phyloP scores from a whole-genome alignment of 768 basidiomycete species.

The Glaciozyma martinii region DNA sequence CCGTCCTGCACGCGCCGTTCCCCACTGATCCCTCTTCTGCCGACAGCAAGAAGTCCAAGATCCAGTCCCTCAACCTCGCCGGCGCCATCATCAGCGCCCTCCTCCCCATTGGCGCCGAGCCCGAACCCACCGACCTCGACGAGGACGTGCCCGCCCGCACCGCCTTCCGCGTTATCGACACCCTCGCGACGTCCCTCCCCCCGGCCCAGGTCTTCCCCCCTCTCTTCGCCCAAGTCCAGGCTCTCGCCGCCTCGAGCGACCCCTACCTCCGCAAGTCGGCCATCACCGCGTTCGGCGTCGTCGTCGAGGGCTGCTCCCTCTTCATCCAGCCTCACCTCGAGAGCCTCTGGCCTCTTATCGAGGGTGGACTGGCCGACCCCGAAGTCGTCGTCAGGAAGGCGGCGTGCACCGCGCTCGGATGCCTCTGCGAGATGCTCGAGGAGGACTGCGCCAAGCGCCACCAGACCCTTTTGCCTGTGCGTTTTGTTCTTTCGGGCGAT shows the following conservation, averaged over 20 bases:
- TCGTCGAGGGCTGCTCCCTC: constrained; percentile 95
- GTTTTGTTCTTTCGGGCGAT: constrained; percentile 3
- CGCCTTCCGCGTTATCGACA: constrained; percentile 88
- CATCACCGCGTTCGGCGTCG: constrained; percentile 88
- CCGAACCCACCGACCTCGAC: constrained; percentile 77
- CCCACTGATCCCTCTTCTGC: constrained; percentile 42
- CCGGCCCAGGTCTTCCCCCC: constrained; percentile 93
- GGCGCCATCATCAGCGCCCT: constrained; percentile 78
- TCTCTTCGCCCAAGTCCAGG: constrained; percentile 67
- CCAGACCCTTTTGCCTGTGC: constrained; percentile 66
- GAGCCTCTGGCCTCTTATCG: constrained; percentile 88
- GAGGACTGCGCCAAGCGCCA: constrained; percentile 84
- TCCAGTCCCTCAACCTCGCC: constrained; percentile 76
- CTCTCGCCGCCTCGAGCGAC: constrained; percentile 75
- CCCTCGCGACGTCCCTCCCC: constrained; percentile 81
- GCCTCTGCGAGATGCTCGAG: constrained; percentile 93
- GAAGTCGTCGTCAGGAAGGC: constrained; percentile 86
- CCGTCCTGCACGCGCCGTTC: constrained; percentile 13
- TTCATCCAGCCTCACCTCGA: constrained; percentile 88
- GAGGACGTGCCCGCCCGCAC: constrained; percentile 64
- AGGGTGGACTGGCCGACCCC: constrained; percentile 71
- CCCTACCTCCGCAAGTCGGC: constrained; percentile 76
- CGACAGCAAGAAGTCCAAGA: constrained; percentile 74
- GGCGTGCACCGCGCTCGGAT: constrained; percentile 89
- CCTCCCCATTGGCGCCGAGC: constrained; percentile 88